phyloP scores from a whole-genome alignment of 192 early-diverging fungal species.

The Endogone sp. region DNA sequence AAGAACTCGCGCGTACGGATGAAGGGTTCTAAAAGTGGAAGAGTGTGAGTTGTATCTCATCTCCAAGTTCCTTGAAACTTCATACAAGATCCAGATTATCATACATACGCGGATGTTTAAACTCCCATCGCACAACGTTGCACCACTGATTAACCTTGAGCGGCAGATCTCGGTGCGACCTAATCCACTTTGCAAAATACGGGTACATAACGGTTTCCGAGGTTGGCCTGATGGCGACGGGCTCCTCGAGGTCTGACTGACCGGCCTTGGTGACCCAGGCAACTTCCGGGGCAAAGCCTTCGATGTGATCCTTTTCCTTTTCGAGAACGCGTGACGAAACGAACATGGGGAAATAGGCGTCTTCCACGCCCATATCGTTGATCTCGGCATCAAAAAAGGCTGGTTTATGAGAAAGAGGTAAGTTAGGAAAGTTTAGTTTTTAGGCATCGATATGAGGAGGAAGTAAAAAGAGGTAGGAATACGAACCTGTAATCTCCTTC shows the following conservation, averaged over 20 bases:
- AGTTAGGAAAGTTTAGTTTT: background rate
- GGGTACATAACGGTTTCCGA: slow-evolving; percentile 99
- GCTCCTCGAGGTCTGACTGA: slow-evolving; percentile 85
- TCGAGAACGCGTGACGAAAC: slow-evolving; percentile 84
- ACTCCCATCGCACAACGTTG: slow-evolving; percentile 99
- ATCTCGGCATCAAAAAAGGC: slow-evolving; percentile 90
- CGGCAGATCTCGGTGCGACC: slow-evolving; percentile 94
- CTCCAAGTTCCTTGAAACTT: too few species aligned
- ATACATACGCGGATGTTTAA: slow-evolving; percentile 94
- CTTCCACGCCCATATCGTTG: slow-evolving; percentile 89
- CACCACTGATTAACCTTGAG: slow-evolving; percentile 99
- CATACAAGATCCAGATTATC: too few species aligned
- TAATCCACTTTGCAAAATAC: slow-evolving; percentile 97
- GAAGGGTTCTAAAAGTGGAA: slow-evolving; percentile 73
- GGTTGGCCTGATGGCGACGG: slow-evolving; percentile 97
- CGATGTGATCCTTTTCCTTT: slow-evolving; percentile 98
- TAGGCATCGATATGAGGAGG: background rate
- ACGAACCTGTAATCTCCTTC: slow-evolving; percentile 84
- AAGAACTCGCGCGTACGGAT: slow-evolving; percentile 98
- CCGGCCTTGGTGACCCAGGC: slow-evolving; percentile 99
- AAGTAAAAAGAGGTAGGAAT: background rate
- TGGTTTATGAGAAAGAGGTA: slow-evolving; percentile 14
- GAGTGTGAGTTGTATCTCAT: background rate
- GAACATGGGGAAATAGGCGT: slow-evolving; percentile 99
- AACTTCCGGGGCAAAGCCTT: slow-evolving; percentile 99